Base-by-base conservation (phyloP, 2,329 filamentous ascomycete genomes). In the Hyphodiscus sp. region DNA sequence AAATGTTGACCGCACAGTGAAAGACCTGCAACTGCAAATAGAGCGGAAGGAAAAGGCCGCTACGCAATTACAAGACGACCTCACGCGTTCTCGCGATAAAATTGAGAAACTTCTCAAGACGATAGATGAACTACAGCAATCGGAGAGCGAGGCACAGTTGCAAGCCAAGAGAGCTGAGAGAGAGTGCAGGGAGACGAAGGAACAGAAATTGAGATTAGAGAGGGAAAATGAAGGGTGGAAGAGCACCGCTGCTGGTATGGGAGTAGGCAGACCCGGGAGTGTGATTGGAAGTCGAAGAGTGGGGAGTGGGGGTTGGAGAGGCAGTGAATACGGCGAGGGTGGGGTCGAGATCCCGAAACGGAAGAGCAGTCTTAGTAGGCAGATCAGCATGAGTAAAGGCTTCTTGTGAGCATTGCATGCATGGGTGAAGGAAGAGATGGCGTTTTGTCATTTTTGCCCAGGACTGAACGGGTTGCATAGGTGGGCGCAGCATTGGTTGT, bases 11-110 rank as follows among this genome's bases (percentile, higher is more conserved):
- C 90, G 92, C 57, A 89, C 85, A 1, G 91, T 97, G 65, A 94
- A 94, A 71, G 94, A 97, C 70, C 80, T 97, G 20, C 89, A 96
- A 71, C 79, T 83, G 20, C 92, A 97, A 70, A 87, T 99, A 61
- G 91, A 96, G 47, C 89, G 94, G 63, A 89, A 91, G 63, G 92
- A 97, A 61, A 96, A 95, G 73, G 83, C 89, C 63, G 90, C 91
- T 64, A 67, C 77, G 5, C 86, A 94, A 66, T 77, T 96, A 18
- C 80, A 84, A 51, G 92, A 96, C 50, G 94, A 97, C 65, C 80
- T 96, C 53, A 76, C 78, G 61, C 88, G 92, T 59, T 85, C 90
- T 65, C 88, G 92, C 57, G 92, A 97, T 72, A 95, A 94, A 76
- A 82, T 91, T 57, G 89, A 94, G 60, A 90, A 91, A 67, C 83